Evolutionary conservation across 164 flowering plant genomes (phyloP), one percentile per base, ranked within the genome.

Genomic region (Saururus chinensis): DNA sequence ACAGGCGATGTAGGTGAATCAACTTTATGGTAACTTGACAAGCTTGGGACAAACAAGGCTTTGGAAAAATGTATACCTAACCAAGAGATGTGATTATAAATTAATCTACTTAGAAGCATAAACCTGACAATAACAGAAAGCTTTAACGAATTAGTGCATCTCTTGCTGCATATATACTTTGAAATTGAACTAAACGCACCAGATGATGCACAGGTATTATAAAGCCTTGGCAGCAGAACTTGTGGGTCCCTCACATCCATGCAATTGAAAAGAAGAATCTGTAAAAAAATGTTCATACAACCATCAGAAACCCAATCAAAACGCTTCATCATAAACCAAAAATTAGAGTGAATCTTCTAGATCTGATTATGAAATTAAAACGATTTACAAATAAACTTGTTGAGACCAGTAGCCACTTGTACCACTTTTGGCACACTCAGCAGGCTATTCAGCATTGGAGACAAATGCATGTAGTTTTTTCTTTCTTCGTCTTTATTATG

Each of bases 211-310:
- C 96, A 91, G 9, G 84, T 81, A 51, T 59, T 70, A 66, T 86
- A 73, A 61, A 91, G 91, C 60, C 58, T 73, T 62, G 88, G 89
- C 69, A 91, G 92, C 63, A 91, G 73, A 66, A 79, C 37, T 55
- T 81, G 76, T 40, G 97, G 97, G 66, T 88, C 88, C 73, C 97
- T 84, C 59, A 82, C 81, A 10, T 82, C 89, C 92, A 83, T 86
- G 79, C 97, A 91, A 71, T 91, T 88, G 74, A 91, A 88, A 48
- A 91, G 66, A 51, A 91, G 87, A 73, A 91, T 73, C 97, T 91
- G 68, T 65, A 75, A 61, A 0, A 17, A 45, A 30, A 30, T n/a
- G 6, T 30, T 51, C 35, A 57, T 11, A 53, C 9, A n/a, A 40
- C 45, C 21, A 20, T n/a, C 48, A 58, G 21, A 37, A 58, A 35